Conservation (phyloP, 768 basidiomycete species). For the Lactarius trivialis region DNA sequence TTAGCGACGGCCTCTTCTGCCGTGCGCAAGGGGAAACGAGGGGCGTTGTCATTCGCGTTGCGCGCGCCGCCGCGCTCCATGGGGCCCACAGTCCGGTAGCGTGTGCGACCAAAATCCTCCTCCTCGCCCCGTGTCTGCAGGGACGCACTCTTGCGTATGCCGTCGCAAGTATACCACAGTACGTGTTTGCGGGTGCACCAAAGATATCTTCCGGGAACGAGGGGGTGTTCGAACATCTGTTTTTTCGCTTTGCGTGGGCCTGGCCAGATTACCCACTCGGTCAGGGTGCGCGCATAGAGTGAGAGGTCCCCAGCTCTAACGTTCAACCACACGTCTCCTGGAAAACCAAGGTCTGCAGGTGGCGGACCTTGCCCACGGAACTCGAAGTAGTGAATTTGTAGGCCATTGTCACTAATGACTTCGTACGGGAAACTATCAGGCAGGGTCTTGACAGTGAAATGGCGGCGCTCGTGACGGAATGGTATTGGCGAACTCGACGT, state of each 20-base stretch:
- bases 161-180: slow-evolving; percentile 24
- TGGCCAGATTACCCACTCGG: slow-evolving; percentile 23
- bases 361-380: slow-evolving; percentile 27
- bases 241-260: slow-evolving; percentile 25
- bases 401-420: slow-evolving; percentile 21
- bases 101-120: slow-evolving; percentile 23
- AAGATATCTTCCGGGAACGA: slow-evolving; percentile 23
- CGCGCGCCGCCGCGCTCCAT: slow-evolving; percentile 24
- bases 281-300: slow-evolving; percentile 21
- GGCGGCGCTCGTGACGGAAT: slow-evolving; percentile 22
- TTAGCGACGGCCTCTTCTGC: slow-evolving; percentile 23
- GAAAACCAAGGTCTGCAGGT: slow-evolving; percentile 25
- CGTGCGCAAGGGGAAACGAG: slow-evolving; percentile 22
- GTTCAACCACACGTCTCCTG: slow-evolving; percentile 28
- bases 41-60: slow-evolving; percentile 10
- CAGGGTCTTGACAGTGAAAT: slow-evolving; percentile 22
- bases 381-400: slow-evolving; percentile 27
- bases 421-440: slow-evolving; percentile 24
- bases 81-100: slow-evolving; percentile 23
- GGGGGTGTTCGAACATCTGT: slow-evolving; percentile 25
- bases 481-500: slow-evolving; percentile 19
- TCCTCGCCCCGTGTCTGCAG: slow-evolving; percentile 24
- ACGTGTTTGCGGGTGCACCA: slow-evolving; percentile 25
- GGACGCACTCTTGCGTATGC: slow-evolving; percentile 25
- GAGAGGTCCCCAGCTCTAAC: slow-evolving; percentile 18